These are phyloP conservation scores for Echria macrotheca DNA, from an alignment of 495 filamentous ascomycete species.

Conservation along the genomic window DNA sequence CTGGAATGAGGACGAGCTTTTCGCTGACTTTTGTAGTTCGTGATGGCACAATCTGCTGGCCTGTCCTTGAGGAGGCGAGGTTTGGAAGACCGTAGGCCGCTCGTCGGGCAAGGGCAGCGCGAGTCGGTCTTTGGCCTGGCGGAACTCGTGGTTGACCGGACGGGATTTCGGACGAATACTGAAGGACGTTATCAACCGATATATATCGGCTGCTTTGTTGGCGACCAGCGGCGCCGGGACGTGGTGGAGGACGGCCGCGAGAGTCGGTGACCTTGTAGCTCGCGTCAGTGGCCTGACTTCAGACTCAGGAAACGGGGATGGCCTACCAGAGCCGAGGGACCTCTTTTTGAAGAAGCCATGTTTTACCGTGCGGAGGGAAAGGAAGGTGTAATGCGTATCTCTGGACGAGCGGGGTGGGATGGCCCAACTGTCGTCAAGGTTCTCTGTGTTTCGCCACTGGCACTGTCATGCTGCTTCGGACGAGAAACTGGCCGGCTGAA, in stretches of 20 bases:
- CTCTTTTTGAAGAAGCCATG: slow-evolving; percentile 31
- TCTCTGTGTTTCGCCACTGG: too few species aligned
- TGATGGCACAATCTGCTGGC: slow-evolving; percentile 71
- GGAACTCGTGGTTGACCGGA: slow-evolving; percentile 85
- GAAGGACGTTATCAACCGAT: slow-evolving; percentile 92
- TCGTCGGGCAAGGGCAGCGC: slow-evolving; percentile 39
- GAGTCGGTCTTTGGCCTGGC: slow-evolving; percentile 50
- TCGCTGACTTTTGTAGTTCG: slow-evolving; percentile 89
- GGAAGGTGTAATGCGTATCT: too few species aligned
- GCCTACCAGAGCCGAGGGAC: slow-evolving; percentile 32
- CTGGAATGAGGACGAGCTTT: slow-evolving; percentile 91
- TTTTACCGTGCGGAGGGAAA: too few species aligned
- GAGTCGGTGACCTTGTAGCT: slow-evolving; percentile 32
- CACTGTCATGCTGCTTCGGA: too few species aligned
- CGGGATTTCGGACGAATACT: slow-evolving; percentile 90
- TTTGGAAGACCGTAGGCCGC: slow-evolving; percentile 32
- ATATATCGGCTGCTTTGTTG: slow-evolving; percentile 67
- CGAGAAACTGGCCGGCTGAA: too few species aligned
- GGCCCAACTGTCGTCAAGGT: too few species aligned
- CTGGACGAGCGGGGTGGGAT: too few species aligned
- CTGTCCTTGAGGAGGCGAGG: slow-evolving; percentile 43
- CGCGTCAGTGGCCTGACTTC: slow-evolving; percentile 2
- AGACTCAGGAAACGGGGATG: not conserved
- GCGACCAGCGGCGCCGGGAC: slow-evolving; percentile 18
- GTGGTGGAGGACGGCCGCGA: slow-evolving; percentile 23